These are phyloP conservation scores for Solanum virginianum DNA, from an alignment of 257 asterid species.

Conservation along the genomic window DNA sequence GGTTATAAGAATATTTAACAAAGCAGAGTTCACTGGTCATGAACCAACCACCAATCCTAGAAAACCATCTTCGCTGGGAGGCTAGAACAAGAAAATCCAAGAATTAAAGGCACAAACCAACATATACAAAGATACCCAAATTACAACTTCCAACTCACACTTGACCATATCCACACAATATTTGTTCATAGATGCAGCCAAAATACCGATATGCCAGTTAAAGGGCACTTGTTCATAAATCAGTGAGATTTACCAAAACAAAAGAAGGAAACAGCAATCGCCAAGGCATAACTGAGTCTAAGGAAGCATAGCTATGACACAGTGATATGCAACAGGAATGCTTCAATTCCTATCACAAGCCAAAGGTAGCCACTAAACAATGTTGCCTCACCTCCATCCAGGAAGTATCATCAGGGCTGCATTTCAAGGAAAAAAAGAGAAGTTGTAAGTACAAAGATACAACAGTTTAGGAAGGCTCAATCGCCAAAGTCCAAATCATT, in stretches of 20 bases:
- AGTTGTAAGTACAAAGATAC: not conserved
- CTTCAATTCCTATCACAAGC: not conserved
- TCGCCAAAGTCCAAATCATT: not conserved
- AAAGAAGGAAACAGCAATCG: not conserved
- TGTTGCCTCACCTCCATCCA: constrained; percentile 77
- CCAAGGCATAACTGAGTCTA: not conserved
- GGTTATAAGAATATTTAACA: not conserved
- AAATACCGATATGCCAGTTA: not conserved
- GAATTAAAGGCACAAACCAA: not conserved
- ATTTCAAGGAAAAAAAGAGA: not conserved
- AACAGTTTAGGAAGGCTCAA: not conserved
- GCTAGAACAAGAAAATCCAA: not conserved
- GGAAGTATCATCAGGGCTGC: constrained; percentile 83
- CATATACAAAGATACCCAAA: not conserved
- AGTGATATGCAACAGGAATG: not conserved
- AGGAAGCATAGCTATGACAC: not conserved
- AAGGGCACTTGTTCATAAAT: not conserved
- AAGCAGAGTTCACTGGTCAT: not conserved
- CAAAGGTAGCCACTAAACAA: not conserved
- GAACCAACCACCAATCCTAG: not conserved
- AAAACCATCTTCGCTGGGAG: not conserved
- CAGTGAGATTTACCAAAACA: not conserved
- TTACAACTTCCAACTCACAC: not conserved
- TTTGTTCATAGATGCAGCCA: not conserved
- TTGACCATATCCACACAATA: not conserved